Conservation (phyloP, 805 yeast genomes). For the Tetrapisispora nanseiensis region DNA sequence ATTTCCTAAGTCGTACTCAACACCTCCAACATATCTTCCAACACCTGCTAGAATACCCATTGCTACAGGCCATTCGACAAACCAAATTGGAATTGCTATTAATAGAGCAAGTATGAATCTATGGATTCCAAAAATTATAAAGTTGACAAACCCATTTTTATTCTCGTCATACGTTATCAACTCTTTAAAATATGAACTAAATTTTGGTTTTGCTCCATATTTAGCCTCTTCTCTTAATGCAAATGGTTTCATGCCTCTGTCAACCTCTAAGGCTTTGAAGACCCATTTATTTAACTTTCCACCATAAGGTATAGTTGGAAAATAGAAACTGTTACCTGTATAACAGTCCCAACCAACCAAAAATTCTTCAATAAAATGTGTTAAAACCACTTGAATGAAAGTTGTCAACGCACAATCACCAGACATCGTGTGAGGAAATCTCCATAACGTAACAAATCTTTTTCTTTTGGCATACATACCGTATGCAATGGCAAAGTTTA, state of each 20-base stretch:
- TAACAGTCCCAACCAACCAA: slow-evolving; percentile 16
- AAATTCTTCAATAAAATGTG: slow-evolving; percentile 17
- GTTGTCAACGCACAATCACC: slow-evolving; percentile 20
- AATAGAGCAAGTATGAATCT: slow-evolving; percentile 12
- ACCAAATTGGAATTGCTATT: slow-evolving; percentile 10
- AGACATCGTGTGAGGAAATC: slow-evolving; percentile 21
- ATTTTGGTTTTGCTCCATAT: not conserved
- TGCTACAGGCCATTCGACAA: slow-evolving; percentile 19
- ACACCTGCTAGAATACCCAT: slow-evolving; percentile 21
- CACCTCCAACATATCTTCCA: slow-evolving; percentile 10
- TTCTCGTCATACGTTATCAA: slow-evolving; percentile 7
- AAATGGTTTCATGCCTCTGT: not conserved
- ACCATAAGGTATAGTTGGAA: not conserved
- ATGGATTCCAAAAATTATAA: slow-evolving; percentile 10
- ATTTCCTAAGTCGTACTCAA: slow-evolving; percentile 13
- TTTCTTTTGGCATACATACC: slow-evolving; percentile 16
- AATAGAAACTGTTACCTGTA: not conserved
- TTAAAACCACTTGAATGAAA: slow-evolving; percentile 16
- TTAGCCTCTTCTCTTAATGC: not conserved
- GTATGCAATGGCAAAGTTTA: slow-evolving; percentile 20
- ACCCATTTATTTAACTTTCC: not conserved
- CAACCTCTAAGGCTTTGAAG: not conserved
- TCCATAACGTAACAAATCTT: slow-evolving; percentile 15
- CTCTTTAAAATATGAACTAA: not conserved
- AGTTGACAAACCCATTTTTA: slow-evolving; percentile 7